Base-by-base conservation (phyloP, 2,329 filamentous ascomycete genomes). In the Sarocladiaceae sp. region DNA sequence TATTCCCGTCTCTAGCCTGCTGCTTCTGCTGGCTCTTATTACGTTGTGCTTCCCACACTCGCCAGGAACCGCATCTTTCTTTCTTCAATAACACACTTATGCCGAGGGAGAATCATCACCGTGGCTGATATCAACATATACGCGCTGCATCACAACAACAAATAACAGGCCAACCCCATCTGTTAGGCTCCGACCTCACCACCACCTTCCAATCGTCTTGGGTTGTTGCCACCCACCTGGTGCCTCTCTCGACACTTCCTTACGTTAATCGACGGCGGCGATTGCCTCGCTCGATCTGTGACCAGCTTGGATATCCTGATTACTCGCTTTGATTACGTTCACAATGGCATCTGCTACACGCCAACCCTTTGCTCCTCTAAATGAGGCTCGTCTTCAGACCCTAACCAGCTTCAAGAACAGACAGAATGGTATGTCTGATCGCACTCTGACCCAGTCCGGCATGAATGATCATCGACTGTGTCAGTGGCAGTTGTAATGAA, bases 391-490 rank as follows among this genome's bases (percentile, higher is more conserved):
- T 53, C 72, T 90, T 20, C 83, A 88, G 62, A 79, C 72, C 51
- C 69, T 91, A 55, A 82, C 81, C 20, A 88, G 80, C 65, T 66
- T 83, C 42, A 91, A 89, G 72, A 90, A 90, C 63, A 74, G 82
- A 63, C 85, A 90, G 59, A 83, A 83, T 71, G 75, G 80, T 83
- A 75, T 54, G 75, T 70, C 6, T n/a, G 20, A 33, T 42, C 9
- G 24, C 32, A 24, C 32, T 49, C 29, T 18, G 16, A 13, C 44
- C 9, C 5, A 12, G 33, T 27, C n/a, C 4, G n/a, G n/a, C n/a
- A n/a, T n/a, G n/a, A n/a, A n/a, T 33, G n/a, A 35, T n/a, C 9
- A 24, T 21, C 27, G 12, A 31, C 19, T 13, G 19, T 15, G 15
- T 31, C 13, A 34, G 21, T 23, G 24, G n/a, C 29, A 46, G 39